These are phyloP conservation scores for Coniochaeta sp. DNA, from an alignment of 2,329 filamentous ascomycete species.

Conservation along the genomic window DNA sequence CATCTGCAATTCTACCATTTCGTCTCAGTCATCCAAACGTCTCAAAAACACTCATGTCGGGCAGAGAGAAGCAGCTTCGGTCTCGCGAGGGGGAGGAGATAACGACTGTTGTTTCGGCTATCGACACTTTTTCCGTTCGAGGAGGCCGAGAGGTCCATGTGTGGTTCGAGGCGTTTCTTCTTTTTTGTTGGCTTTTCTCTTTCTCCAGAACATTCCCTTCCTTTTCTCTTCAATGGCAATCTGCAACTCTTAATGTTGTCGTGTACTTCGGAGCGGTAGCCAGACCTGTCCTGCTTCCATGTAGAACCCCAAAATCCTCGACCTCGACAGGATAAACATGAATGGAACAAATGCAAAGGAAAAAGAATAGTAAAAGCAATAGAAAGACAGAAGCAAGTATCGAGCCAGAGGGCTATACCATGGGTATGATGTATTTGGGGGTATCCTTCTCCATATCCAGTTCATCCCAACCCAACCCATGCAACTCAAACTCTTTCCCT, in stretches of 20 bases:
- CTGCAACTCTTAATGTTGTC: background rate
- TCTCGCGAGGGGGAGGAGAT: background rate
- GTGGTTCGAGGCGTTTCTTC: background rate
- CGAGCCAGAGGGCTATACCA: conserved; percentile 5
- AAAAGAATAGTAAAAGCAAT: conserved; percentile 6
- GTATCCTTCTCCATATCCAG: conserved; percentile 16
- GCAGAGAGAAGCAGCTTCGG: background rate
- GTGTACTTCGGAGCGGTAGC: background rate
- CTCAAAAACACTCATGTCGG: background rate
- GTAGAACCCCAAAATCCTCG: background rate
- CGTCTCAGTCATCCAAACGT: background rate
- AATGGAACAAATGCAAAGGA: conserved; percentile 6
- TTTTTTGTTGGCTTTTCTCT: background rate
- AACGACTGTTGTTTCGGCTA: background rate
- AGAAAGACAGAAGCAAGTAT: conserved; percentile 2
- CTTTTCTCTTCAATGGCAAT: conserved; percentile 5
- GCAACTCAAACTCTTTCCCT: conserved; percentile 3
- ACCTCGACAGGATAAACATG: conserved; percentile 4
- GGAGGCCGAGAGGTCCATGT: background rate
- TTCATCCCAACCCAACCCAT: conserved; percentile 8
- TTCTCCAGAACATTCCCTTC: background rate
- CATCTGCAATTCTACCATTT: background rate
- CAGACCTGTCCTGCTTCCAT: background rate
- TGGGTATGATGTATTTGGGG: conserved; percentile 11
- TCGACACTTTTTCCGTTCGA: background rate